Evolutionary conservation across 495 filamentous ascomycete species (phyloP), one percentile per base, ranked within the genome.

Genomic region (Podospora conica): DNA sequence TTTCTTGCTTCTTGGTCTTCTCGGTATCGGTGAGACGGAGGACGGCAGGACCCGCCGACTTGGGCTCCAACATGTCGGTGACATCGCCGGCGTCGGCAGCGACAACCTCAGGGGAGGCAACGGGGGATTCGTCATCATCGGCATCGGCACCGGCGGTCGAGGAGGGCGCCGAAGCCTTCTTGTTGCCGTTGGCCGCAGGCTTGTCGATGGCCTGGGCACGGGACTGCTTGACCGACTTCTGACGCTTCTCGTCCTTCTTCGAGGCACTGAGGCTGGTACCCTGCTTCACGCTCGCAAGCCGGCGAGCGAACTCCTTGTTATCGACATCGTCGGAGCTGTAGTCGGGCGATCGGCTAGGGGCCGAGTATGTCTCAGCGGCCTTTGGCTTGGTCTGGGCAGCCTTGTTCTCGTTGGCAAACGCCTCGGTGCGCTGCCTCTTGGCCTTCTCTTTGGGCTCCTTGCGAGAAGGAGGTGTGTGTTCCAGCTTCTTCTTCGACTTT

Each of bases 61-160:
- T 80, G 20, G 90, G 80, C 77, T 95, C 92, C 22, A 96, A 86
- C 92, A 96, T 96, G 74, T 96, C 92, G 58, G 88, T 88, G 56
- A 96, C 85, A 70, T 87, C 91, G 20, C 82, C 83, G 53, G 76
- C 71, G 56, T 81, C 76, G 23, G 78, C 83, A 24, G 89, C 83
- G 56, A 61, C 70, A 22, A 88, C 71, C 9, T 80, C 79, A 58
- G 90, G 89, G 25, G 90, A 92, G 59, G 80, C 81, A 55, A 80
- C 75, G 11, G 87, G 78, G 9, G 90, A 92, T 65, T 90, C 82
- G 69, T 92, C 90, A 73, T 92, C 92, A 74, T 95, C 92, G 18
- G 88, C 91, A 76, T 96, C 91, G 9, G 82, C 89, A 21, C 88
- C 91, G 53, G 88, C 85, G 22, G 89, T 90, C 3, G 91, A 96